Conservation (phyloP, 1,139 yeast genomes). For the Debaryomyces psychrophilus region DNA sequence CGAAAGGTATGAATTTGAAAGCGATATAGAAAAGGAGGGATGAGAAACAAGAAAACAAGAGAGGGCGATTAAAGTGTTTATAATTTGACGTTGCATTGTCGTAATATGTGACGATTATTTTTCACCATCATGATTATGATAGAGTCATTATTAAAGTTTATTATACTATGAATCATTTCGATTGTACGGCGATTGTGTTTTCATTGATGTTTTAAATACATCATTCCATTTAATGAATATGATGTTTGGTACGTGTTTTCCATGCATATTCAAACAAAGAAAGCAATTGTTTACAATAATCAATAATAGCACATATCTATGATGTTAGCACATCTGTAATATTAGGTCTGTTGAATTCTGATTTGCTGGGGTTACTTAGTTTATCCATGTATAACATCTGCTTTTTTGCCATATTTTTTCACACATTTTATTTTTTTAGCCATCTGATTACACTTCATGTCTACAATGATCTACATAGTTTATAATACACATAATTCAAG, state of each 20-base stretch:
- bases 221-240: not conserved
- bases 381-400: not conserved
- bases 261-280: not conserved
- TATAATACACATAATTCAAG: slow-evolving; percentile 2
- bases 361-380: not conserved
- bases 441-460: not conserved
- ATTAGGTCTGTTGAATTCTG: not conserved
- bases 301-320: no score
- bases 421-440: not conserved
- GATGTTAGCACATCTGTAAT: not conserved
- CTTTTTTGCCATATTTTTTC: not conserved
- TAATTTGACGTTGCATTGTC: slow-evolving; percentile 5
- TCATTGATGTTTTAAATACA: not conserved
- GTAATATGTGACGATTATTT: not conserved
- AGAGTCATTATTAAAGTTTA: not conserved
- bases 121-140: not conserved
- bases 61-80: slow-evolving; percentile 1
- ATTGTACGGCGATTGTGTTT: not conserved
- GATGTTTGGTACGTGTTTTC: not conserved
- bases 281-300: not conserved
- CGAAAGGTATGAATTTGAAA: not conserved
- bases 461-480: slow-evolving; percentile 2
- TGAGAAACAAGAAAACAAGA: not conserved
- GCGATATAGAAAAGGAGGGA: not conserved
- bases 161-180: not conserved